Evolutionary conservation across 306 rosid species (phyloP).

Genomic region (Benincasa hispida): DNA sequence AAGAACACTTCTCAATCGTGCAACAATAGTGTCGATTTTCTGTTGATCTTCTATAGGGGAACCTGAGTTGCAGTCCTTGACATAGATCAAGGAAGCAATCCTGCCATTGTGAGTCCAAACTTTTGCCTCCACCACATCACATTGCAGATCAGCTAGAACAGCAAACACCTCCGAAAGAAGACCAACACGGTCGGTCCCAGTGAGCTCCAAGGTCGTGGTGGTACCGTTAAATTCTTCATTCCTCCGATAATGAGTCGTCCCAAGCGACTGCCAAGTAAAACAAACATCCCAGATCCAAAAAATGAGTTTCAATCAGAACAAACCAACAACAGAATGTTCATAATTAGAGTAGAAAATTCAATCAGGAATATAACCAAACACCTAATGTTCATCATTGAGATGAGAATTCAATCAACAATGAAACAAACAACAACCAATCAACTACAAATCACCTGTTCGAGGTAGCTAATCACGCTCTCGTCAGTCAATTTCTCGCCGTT

Average conservation of each 20-base stretch:
- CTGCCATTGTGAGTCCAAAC: slow-evolving; percentile 97
- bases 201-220: slow-evolving; percentile 62
- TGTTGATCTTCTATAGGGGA: slow-evolving; percentile 59
- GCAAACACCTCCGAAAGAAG: slow-evolving; percentile 92
- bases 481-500: slow-evolving; percentile 76
- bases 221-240: slow-evolving; percentile 30
- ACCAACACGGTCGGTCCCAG: slow-evolving; percentile 84
- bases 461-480: slow-evolving; percentile 49
- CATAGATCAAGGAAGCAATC: slow-evolving; percentile 62
- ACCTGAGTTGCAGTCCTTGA: slow-evolving; percentile 58
- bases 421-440: background rate
- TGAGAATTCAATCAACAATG: background rate
- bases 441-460: slow-evolving; percentile 58
- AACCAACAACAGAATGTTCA: background rate
- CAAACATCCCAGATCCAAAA: background rate
- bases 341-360: background rate
- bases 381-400: background rate
- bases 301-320: background rate
- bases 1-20: slow-evolving; percentile 66
- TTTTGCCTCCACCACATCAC: slow-evolving; percentile 86
- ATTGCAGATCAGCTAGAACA: slow-evolving; percentile 69
- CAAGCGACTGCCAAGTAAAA: slow-evolving; percentile 44
- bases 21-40: slow-evolving; percentile 49
- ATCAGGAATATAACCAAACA: background rate
- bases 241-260: slow-evolving; percentile 35